These are phyloP conservation scores for Nitzschia inconspicua DNA, from an alignment of 108 stramenopile genomes.

Conservation along the genomic window DNA sequence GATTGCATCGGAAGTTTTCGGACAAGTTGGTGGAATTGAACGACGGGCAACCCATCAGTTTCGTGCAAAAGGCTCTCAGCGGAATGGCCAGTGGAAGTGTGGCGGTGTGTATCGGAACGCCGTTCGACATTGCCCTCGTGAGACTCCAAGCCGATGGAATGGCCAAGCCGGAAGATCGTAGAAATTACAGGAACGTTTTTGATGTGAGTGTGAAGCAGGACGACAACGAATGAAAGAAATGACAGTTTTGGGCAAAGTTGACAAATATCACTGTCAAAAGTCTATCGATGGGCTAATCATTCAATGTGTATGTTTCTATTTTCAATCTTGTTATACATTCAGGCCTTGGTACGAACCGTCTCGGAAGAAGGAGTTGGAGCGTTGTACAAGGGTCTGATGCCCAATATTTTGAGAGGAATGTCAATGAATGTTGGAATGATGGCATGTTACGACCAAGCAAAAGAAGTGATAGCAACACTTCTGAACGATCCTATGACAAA, in stretches of 20 bases:
- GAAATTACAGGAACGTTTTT: conserved; percentile 98
- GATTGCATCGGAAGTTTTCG: conserved; percentile 93
- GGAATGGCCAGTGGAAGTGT: conserved; percentile 95
- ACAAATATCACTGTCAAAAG: no score
- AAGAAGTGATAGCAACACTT: conserved; percentile 74
- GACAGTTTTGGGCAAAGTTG: no score
- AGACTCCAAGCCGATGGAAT: conserved; percentile 95
- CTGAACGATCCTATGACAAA: conserved; percentile 79
- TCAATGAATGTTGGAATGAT: conserved; percentile 99
- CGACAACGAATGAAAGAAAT: no score
- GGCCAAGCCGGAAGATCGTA: conserved; percentile 82
- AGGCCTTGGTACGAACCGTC: conserved; percentile 86
- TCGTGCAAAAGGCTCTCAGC: conserved; percentile 82
- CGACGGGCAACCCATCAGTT: conserved; percentile 83
- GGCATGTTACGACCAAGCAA: conserved; percentile 99
- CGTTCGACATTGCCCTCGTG: conserved; percentile 97
- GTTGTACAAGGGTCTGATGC: conserved; percentile 92
- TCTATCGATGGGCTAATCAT: no score
- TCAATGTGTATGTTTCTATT: no score
- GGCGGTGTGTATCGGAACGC: conserved; percentile 97
- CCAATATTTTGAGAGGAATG: conserved; percentile 97
- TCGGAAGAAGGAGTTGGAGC: conserved; percentile 92
- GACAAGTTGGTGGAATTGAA: conserved; percentile 80
- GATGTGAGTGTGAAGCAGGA: conserved; percentile 78
- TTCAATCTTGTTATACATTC: neutral